Base-by-base conservation (phyloP, 306 rosid species). In the Cicer cuneatum region DNA sequence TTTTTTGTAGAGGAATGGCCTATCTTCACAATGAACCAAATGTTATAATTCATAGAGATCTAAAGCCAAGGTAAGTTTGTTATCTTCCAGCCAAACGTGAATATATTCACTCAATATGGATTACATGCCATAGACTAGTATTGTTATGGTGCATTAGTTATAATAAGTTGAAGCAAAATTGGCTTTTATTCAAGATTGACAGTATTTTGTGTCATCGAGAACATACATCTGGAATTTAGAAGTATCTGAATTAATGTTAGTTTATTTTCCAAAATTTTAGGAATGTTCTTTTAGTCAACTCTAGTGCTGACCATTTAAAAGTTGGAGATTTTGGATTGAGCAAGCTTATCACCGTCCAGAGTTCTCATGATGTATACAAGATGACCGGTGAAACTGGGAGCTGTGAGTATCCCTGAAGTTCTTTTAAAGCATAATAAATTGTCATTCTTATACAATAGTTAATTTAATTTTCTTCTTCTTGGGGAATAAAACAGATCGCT, bases 381-480 rank as follows among this genome's bases (percentile, higher is more conserved):
- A 90, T 95, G 99, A 95, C 99, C 24, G 99, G 99, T 59, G 99
- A 95, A 87, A 95, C 99, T 64, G 99, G 99, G 81, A 95, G 97
- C 73, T 95, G 99, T 95, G 84, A 90, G 99, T 90, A 74, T 79
- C 73, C 63, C 69, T 54, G 43, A 75, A 64, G 48, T 66, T 69
- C 19, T 79, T 49, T 40, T 14, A 24, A 52, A 67, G 54, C 16
- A 19, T 60, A 37, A 59, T 33, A 18, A 51, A 5, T 56, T 16
- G 48, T 68, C 24, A 72, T 73, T 39, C 73, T 15, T 47, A 11
- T 69, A 48, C 38, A 60, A 35, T 77, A 10, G 13, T 76, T 46
- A 37, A 62, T 35, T 46, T 51, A 69, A 48, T 78, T 72, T 74
- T 39, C 67, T 74, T 72, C 41, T 84, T 74, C 72, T 46, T 85